A percentile compares a stretch with the other conserved stretches of the same genome.
Evolutionary conservation across 2,329 filamentous ascomycete species (phyloP).

Genomic region (Cryphonectria nitschkei): DNA sequence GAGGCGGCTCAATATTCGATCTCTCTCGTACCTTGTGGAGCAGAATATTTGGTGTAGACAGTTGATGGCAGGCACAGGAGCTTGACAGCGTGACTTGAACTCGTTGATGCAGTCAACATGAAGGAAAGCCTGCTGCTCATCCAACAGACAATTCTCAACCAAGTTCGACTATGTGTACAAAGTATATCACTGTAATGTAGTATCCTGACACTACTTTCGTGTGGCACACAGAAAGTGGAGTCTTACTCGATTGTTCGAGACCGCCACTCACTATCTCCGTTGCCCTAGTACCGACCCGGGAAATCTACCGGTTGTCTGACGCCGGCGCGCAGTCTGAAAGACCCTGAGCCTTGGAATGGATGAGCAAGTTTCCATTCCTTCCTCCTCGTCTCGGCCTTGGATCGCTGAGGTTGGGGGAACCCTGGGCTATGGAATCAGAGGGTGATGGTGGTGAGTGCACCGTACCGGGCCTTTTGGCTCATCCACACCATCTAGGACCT

Average conservation of each 20-base stretch:
- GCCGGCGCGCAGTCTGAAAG: background rate
- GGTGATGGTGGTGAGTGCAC: background rate
- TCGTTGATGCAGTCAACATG: background rate
- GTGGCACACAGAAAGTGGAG: background rate
- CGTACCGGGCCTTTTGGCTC: background rate
- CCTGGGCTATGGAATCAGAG: background rate
- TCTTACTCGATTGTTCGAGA: background rate
- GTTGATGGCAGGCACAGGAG: background rate
- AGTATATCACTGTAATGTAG: background rate
- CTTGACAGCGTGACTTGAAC: background rate
- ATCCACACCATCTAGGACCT: background rate
- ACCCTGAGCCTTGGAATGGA: background rate
- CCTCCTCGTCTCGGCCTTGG: background rate
- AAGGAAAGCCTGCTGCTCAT: background rate
- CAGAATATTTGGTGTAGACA: background rate
- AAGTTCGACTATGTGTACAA: background rate
- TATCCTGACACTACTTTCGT: background rate
- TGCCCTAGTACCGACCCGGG: slow-evolving; percentile 1
- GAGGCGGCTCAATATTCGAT: background rate
- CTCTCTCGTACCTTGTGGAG: background rate
- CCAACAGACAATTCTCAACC: background rate
- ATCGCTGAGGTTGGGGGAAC: background rate
- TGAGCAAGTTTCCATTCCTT: slow-evolving; percentile 13
- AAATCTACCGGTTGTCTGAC: slow-evolving; percentile 4
- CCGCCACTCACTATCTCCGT: background rate